A percentile compares a stretch with the other conserved stretches of the same genome.
These are phyloP conservation scores for Fragaria nilgerrensis DNA, from an alignment of 306 rosid species.

Conservation along the genomic window DNA sequence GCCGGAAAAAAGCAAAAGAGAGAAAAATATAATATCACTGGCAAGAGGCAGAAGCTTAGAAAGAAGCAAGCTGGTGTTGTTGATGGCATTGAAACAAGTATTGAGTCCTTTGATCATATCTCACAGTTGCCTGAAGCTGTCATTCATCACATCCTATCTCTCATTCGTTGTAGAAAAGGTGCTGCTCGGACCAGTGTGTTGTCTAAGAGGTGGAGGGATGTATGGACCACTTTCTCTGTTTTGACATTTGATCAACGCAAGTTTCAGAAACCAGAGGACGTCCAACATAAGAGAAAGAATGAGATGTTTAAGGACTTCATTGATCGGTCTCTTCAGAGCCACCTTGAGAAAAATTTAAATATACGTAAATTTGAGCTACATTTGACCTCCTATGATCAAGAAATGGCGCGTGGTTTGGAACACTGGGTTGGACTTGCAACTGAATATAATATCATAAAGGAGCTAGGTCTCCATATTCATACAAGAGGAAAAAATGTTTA, in stretches of 20 bases:
- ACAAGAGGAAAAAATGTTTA: neutral
- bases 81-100: neutral
- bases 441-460: conserved; percentile 10
- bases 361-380: conserved; percentile 9
- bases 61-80: neutral
- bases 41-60: conserved; percentile 2
- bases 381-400: conserved; percentile 11
- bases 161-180: conserved; percentile 37
- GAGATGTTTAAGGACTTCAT: conserved; percentile 12
- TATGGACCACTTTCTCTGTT: conserved; percentile 43
- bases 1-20: neutral
- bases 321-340: conserved; percentile 11
- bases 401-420: neutral
- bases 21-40: neutral
- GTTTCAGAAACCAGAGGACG: conserved; percentile 3
- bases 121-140: conserved; percentile 41
- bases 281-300: neutral
- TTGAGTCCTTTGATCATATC: conserved; percentile 3
- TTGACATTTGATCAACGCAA: conserved; percentile 44
- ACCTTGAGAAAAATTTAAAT: neutral
- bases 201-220: conserved; percentile 54
- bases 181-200: conserved; percentile 44
- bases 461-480: conserved; percentile 14
- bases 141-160: conserved; percentile 48
- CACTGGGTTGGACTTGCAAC: conserved; percentile 15